These are phyloP conservation scores for Leccinum sublutescens DNA, from an alignment of 768 basidiomycete genomes.

Conservation along the genomic window DNA sequence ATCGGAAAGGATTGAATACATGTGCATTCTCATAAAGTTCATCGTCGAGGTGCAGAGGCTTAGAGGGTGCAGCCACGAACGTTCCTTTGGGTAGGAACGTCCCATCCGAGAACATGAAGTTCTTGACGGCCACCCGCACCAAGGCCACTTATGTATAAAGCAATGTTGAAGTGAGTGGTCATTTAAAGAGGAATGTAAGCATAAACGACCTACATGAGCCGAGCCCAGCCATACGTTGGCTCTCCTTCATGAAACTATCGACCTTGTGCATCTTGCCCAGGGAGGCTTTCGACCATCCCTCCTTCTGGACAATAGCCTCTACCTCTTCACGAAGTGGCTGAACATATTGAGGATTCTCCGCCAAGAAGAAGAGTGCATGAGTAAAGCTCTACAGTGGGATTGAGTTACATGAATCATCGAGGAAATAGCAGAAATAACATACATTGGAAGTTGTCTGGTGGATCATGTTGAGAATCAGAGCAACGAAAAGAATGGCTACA, in stretches of 20 bases:
- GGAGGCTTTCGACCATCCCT: neutral
- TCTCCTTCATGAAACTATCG: neutral
- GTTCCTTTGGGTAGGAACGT: too few relatives aligned
- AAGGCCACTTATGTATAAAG: too few relatives aligned
- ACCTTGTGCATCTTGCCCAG: neutral
- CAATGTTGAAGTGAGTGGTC: too few relatives aligned
- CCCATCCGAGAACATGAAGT: too few relatives aligned
- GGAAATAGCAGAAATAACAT: neutral
- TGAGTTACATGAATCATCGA: neutral
- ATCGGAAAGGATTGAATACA: too few relatives aligned
- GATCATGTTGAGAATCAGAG: too few relatives aligned
- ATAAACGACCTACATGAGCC: conserved; percentile 15
- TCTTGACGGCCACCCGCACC: too few relatives aligned
- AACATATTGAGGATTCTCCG: neutral
- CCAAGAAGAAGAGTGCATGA: neutral
- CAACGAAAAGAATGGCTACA: neutral
- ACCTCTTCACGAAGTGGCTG: neutral
- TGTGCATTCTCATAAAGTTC: too few relatives aligned
- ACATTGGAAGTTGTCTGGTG: neutral
- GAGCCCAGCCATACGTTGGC: neutral
- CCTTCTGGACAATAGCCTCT: neutral
- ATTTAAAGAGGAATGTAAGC: too few relatives aligned
- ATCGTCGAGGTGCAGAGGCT: too few relatives aligned
- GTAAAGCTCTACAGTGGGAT: neutral
- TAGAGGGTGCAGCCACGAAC: too few relatives aligned